Conservation (phyloP, 1,139 yeast genomes). For the Geotrichum histeridarum region DNA sequence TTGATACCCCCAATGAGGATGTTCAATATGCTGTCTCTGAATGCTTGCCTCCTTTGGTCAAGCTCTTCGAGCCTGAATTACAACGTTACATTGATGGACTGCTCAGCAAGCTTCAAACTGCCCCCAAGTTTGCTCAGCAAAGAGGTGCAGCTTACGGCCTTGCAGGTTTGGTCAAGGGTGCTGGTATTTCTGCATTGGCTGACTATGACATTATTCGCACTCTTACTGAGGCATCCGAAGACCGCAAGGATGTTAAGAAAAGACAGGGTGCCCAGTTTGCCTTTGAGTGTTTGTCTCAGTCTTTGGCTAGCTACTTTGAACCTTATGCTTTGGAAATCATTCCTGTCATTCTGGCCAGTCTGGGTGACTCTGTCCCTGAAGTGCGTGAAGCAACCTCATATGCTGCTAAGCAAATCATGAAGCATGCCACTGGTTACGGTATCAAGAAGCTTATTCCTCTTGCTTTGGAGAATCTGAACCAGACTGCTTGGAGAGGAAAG, state of each 20-base stretch:
- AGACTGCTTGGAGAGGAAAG: constrained; percentile 92
- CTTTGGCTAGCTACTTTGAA: constrained; percentile 74
- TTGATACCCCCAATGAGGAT: constrained; percentile 82
- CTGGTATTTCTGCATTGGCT: constrained; percentile 72
- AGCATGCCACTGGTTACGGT: constrained; percentile 86
- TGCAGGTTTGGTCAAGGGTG: constrained; percentile 87
- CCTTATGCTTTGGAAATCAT: constrained; percentile 88
- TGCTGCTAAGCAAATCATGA: constrained; percentile 87
- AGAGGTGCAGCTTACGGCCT: constrained; percentile 96
- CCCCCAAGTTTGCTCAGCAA: constrained; percentile 51
- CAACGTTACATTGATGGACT: constrained; percentile 53
- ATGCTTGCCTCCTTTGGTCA: constrained; percentile 78
- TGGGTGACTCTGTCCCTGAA: constrained; percentile 80
- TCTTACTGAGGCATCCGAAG: constrained; percentile 82
- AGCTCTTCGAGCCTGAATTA: constrained; percentile 42
- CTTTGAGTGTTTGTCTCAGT: constrained; percentile 75
- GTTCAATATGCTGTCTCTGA: constrained; percentile 84
- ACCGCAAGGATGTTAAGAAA: constrained; percentile 64
- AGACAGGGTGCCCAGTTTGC: constrained; percentile 89
- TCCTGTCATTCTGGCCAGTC: constrained; percentile 70
- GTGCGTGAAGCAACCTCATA: constrained; percentile 86
- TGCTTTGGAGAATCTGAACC: constrained; percentile 80
- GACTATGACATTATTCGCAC: constrained; percentile 72
- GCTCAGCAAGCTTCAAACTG: constrained; percentile 52
- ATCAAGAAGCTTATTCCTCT: constrained; percentile 86